Evolutionary conservation across 2,329 filamentous ascomycete species (phyloP), one percentile per base, ranked within the genome.

Genomic region (Cryphonectria radicalis): DNA sequence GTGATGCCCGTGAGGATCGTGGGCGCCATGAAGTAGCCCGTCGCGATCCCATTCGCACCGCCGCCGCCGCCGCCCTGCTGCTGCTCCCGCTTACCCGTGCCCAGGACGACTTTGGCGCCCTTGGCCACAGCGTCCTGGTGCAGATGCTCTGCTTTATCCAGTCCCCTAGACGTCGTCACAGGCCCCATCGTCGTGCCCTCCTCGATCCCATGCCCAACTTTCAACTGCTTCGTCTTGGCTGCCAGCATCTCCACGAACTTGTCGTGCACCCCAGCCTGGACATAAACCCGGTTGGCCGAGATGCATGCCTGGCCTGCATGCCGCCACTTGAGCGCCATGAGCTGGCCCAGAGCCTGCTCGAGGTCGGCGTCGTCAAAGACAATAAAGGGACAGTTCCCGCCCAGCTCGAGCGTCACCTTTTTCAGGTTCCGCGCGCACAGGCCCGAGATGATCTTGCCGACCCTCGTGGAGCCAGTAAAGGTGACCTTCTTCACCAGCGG

Each of bases 401-500:
- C 92, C 0, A 93, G 84, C 79, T 94, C 92, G 78, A 93, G 87
- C 1, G 92, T 83, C 25, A 89, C 85, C 3, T 91, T 91, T 82
- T 93, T 93, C 69, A 93, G 83, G 76, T 89, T 84, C 76, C 88
- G 87, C 14, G 90, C 91, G 4, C 90, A 90, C 17, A 87, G 84
- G 1, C 84, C 81, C 1, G 90, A 89, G 57, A 94, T 86, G 73
- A 92, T 90, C 55, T 89, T 87, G 4, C 93, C 93, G 0, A 94
- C 88, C 0, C 83, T 81, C 0, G 92, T 93, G 76, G 88, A 90
- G 25, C 93, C 93, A 0, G 93, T 95, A 76, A 95, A 96, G 70
- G 91, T 92, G 69, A 95, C 84, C 78, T 94, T 94, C 66, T 82
- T 83, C 0, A 86, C 81, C 0, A 80, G 70, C 0, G 80, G 80